phyloP scores from a whole-genome alignment of 1,139 yeast genomes.

The Taphrina flavorubra region DNA sequence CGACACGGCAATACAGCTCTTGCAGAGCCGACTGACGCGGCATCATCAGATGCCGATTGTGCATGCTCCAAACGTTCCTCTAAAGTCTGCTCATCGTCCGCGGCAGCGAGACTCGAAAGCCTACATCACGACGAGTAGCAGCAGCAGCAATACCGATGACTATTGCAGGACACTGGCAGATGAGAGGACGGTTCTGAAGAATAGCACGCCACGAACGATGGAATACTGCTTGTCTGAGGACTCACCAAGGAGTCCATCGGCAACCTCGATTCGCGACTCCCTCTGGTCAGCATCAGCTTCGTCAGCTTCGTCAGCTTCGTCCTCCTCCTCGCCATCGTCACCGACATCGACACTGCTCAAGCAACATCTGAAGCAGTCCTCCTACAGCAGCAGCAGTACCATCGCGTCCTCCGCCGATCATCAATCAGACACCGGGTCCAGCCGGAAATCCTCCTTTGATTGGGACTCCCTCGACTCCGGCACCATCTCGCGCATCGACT shows the following conservation, averaged over 20 bases:
- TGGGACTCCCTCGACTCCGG: slow-evolving; percentile 19
- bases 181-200: neutral
- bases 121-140: neutral
- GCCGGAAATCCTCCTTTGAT: slow-evolving; percentile 11
- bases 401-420: neutral
- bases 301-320: neutral
- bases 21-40: slow-evolving; percentile 5
- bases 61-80: slow-evolving; percentile 1
- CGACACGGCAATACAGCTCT: neutral
- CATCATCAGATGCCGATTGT: neutral
- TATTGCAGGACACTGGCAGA: neutral
- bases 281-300: neutral
- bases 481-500: slow-evolving; percentile 12
- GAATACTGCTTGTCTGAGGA: no score
- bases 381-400: neutral
- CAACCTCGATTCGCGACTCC: slow-evolving; percentile 14
- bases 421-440: neutral
- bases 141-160: neutral
- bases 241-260: neutral
- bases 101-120: neutral
- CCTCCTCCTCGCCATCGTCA: slow-evolving; percentile 1
- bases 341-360: neutral
- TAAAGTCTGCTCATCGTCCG: slow-evolving; percentile 8
- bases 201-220: neutral
- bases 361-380: slow-evolving; percentile 3